Percentiles rank a stretch among this genome's conserved stretches.
phyloP scores from a whole-genome alignment of 1,284 basidiomycete species.

The Ceratobasidium sp. region DNA sequence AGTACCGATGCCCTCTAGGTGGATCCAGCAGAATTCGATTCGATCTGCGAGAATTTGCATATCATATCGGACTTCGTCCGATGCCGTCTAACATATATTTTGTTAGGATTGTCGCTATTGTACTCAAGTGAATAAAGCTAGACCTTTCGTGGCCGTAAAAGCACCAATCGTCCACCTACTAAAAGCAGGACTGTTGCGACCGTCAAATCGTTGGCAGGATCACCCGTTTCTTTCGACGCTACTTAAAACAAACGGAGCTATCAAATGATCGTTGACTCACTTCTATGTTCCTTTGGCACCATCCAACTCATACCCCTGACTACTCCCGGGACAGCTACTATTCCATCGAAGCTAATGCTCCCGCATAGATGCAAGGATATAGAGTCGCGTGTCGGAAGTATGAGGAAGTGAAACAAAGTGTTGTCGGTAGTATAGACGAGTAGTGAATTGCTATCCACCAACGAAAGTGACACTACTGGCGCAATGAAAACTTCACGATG shows the following conservation, averaged over 20 bases:
- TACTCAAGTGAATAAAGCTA: slow-evolving; percentile 39
- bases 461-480: slow-evolving; percentile 85
- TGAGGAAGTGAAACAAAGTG: slow-evolving; percentile 92
- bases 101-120: slow-evolving; percentile 24
- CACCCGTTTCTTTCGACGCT: slow-evolving; percentile 79
- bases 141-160: slow-evolving; percentile 88
- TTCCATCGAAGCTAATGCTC: slow-evolving; percentile 94
- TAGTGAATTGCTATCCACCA: slow-evolving; percentile 93
- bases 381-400: slow-evolving; percentile 85
- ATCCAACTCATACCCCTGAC: slow-evolving; percentile 98
- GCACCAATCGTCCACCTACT: slow-evolving; percentile 91
- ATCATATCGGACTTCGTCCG: slow-evolving; percentile 96
- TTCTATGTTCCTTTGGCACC: slow-evolving; percentile 93
- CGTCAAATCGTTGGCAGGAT: slow-evolving; percentile 93
- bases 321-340: slow-evolving; percentile 86
- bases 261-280: slow-evolving; percentile 64
- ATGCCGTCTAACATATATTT: slow-evolving; percentile 69
- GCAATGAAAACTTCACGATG: slow-evolving; percentile 85
- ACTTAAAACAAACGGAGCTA: slow-evolving; percentile 45
- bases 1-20: slow-evolving; percentile 90
- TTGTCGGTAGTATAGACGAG: slow-evolving; percentile 98
- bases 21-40: slow-evolving; percentile 99
- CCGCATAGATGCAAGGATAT: slow-evolving; percentile 93
- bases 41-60: slow-evolving; percentile 96
- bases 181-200: slow-evolving; percentile 97